phyloP scores from a whole-genome alignment of 805 yeast species.

The Millerozyma acaciae region DNA sequence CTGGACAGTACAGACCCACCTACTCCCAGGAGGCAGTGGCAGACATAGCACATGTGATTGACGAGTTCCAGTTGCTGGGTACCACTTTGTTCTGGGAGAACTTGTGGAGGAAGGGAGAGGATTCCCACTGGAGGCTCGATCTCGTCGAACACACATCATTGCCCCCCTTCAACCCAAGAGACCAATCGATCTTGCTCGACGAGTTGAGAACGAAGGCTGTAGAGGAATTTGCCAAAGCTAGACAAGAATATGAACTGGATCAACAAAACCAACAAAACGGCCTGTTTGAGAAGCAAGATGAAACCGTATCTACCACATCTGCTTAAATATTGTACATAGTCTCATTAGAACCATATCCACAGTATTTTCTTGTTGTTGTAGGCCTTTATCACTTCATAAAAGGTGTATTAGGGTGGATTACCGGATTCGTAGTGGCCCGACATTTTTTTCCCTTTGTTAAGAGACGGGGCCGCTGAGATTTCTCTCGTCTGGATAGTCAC shows the following conservation, averaged over 20 bases:
- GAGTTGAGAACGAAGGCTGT: constrained; percentile 46
- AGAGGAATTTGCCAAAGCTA: constrained; percentile 26
- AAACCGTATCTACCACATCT: not conserved
- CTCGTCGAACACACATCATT: constrained; percentile 59
- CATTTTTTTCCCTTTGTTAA: no score
- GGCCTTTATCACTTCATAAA: no score
- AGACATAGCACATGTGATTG: constrained; percentile 69
- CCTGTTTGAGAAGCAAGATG: no score
- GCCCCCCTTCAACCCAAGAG: constrained; percentile 57
- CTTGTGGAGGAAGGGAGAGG: constrained; percentile 83
- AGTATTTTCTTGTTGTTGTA: no score
- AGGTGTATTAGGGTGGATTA: no score
- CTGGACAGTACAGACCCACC: constrained; percentile 86
- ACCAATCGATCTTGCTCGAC: constrained; percentile 63
- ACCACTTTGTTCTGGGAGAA: constrained; percentile 77
- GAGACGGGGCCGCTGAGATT: no score
- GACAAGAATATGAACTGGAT: constrained; percentile 9
- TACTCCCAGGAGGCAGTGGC: constrained; percentile 90
- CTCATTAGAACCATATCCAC: no score
- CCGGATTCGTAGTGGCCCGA: no score
- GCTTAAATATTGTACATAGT: not conserved
- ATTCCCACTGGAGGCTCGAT: constrained; percentile 60
- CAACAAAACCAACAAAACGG: not conserved
- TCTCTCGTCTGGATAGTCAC: no score
- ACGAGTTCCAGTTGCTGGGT: constrained; percentile 48